Base-by-base conservation (phyloP, 331 rosid genomes). In the Saraca asoca region DNA sequence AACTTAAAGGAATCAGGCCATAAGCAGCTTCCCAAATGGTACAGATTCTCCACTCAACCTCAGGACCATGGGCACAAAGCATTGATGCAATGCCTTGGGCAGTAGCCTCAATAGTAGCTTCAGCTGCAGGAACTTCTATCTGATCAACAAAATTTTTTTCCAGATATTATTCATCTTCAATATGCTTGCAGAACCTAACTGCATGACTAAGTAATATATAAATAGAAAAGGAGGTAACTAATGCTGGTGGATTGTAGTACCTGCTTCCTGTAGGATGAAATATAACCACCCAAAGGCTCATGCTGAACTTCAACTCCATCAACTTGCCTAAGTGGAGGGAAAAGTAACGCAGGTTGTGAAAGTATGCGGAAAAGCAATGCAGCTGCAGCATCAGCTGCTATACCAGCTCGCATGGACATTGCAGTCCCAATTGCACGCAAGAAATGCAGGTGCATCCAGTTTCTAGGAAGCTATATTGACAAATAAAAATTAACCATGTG, bases 1-100 rank as follows among this genome's bases (percentile, higher is more conserved):
- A 91, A 80, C 88, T 91, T 70, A 87, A 71, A 51, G 96, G 97
- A 78, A 91, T 91, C 69, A 91, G 79, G 59, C 97, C 97, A 79
- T 91, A 91, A 43, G 96, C 97, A 74, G 97, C 97, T 80, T 91
- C 96, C 97, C 97, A 91, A 45, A 91, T 91, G 51, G 97, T 91
- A 83, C 97, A 91, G 51, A 88, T 91, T 81, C 97, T 82, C 97
- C 97, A 91, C 80, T 91, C 97, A 80, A 91, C 97, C 78, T 91
- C 97, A 12, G 97, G 96, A 57, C 97, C 97, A 81, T 91, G 97
- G 50, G 97, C 96, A 72, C 97, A 91, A 57, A 91, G 95, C 97
- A 91, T 84, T 59, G 97, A 88, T 12, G 96, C 96, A 74, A 91
- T 88, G 50, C 97, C 97, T 80, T 91, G 97, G 43, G 97, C 97